Percentiles rank a stretch among this genome's conserved stretches.
Evolutionary conservation across 768 basidiomycete species (phyloP).

Genomic region (Amanita pallidorosea): DNA sequence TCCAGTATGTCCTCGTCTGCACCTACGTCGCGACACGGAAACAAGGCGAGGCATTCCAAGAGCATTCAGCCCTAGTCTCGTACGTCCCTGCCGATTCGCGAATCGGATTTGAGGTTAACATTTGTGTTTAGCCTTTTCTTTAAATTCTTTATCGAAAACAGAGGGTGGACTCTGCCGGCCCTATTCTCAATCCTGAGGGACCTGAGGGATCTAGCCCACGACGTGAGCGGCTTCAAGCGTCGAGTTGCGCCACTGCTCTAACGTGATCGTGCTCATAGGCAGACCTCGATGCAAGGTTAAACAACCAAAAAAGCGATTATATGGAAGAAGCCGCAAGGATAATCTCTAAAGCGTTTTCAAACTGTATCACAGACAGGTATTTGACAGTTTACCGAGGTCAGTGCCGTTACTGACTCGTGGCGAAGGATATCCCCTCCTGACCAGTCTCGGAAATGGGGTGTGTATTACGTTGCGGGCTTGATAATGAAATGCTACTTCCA

Average conservation of each 20-base stretch:
- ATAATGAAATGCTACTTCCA: conserved; percentile 94
- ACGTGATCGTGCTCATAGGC: conserved; percentile 27
- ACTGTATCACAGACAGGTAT: conserved; percentile 72
- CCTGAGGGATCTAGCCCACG: conserved; percentile 75
- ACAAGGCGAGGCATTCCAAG: conserved; percentile 67
- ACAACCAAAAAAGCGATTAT: conserved; percentile 45
- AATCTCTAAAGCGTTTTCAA: conserved; percentile 83
- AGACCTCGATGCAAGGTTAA: conserved; percentile 47
- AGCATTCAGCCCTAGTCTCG: conserved; percentile 68
- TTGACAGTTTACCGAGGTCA: neutral
- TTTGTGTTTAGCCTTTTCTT: conserved; percentile 47
- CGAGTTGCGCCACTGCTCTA: neutral
- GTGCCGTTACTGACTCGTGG: neutral
- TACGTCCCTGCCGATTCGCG: conserved; percentile 29
- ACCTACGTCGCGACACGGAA: conserved; percentile 59
- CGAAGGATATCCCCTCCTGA: conserved; percentile 54
- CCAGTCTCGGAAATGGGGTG: conserved; percentile 79
- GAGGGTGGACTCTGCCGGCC: conserved; percentile 79
- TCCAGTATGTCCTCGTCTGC: conserved; percentile 73
- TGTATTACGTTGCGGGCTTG: conserved; percentile 86
- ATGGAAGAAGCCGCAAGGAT: conserved; percentile 84
- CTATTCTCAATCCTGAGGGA: conserved; percentile 77
- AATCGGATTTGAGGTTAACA: neutral
- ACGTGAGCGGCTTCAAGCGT: conserved; percentile 32
- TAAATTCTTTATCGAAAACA: conserved; percentile 69